These are phyloP conservation scores for Tagetes patula DNA, from an alignment of 129 eudicot genomes.

Conservation along the genomic window DNA sequence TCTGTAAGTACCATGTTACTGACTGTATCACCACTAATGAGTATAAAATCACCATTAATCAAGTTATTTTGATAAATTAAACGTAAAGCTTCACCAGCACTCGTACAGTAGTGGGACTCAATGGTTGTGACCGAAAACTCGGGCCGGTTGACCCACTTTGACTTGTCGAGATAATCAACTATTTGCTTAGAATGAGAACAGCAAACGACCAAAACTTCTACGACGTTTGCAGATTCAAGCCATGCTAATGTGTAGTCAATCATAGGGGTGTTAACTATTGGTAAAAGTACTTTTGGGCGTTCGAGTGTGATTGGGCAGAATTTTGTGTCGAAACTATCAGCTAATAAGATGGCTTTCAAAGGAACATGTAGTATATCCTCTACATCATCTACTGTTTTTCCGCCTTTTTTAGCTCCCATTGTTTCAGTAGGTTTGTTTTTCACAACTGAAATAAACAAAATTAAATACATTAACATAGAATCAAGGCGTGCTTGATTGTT, in stretches of 20 bases:
- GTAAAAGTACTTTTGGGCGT: slow-evolving; percentile 79
- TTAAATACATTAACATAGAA: background rate
- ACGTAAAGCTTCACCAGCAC: slow-evolving; percentile 98
- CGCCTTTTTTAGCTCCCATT: slow-evolving; percentile 76
- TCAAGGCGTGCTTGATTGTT: background rate
- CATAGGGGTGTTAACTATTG: slow-evolving; percentile 90
- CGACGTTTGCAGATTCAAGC: slow-evolving; percentile 91
- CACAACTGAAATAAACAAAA: slow-evolving; percentile 25
- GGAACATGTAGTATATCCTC: slow-evolving; percentile 79
- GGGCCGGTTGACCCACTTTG: slow-evolving; percentile 76
- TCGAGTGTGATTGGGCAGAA: slow-evolving; percentile 95
- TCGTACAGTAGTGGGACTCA: slow-evolving; percentile 69
- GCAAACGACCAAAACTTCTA: slow-evolving; percentile 88
- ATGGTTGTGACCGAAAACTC: slow-evolving; percentile 74
- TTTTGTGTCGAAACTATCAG: slow-evolving; percentile 85
- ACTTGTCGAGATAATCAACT: slow-evolving; percentile 57
- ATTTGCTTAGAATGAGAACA: slow-evolving; percentile 95
- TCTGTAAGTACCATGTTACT: slow-evolving; percentile 83
- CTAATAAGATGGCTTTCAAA: slow-evolving; percentile 79
- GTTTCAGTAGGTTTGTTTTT: slow-evolving; percentile 17
- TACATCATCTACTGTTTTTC: slow-evolving; percentile 48
- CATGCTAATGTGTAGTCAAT: slow-evolving; percentile 91
- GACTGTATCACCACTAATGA: slow-evolving; percentile 93
- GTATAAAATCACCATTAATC: slow-evolving; percentile 89
- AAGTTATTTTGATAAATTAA: slow-evolving; percentile 74